A percentile compares a stretch with the other conserved stretches of the same genome.
phyloP scores from a whole-genome alignment of 768 basidiomycete species.

The Glaciozyma antarctica region DNA sequence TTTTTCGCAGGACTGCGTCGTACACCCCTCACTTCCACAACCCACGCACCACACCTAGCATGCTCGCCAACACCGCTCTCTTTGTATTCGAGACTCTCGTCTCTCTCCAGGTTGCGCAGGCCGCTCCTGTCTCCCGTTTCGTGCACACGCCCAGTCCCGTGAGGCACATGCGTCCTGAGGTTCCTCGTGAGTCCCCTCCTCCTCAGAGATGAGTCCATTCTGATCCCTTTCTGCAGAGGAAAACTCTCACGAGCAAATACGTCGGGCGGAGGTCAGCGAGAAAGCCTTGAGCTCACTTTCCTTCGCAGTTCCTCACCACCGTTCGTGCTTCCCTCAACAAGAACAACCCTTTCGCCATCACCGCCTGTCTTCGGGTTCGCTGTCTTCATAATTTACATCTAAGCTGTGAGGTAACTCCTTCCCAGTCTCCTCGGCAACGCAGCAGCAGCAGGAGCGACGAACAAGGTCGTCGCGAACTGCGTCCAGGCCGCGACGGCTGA shows the following conservation, averaged over 20 bases:
- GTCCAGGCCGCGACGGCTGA: constrained; percentile 47
- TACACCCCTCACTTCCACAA: too few species aligned
- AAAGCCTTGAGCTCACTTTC: too few species aligned
- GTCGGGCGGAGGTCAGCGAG: too few species aligned
- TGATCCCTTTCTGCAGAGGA: constrained; percentile 37
- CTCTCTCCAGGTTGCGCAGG: too few species aligned
- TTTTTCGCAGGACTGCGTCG: too few species aligned
- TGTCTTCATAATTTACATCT: constrained; percentile 51
- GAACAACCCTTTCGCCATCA: constrained; percentile 54
- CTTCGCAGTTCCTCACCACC: constrained; percentile 44
- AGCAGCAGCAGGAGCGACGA: constrained; percentile 45
- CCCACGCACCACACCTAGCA: background rate
- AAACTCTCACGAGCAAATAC: constrained; percentile 52
- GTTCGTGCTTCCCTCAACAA: constrained; percentile 47
- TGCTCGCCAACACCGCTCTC: background rate
- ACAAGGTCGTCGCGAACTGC: constrained; percentile 50
- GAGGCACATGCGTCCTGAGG: background rate
- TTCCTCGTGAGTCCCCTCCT: background rate
- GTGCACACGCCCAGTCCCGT: too few species aligned
- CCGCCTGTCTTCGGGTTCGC: constrained; percentile 50
- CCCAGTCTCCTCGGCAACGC: constrained; percentile 38
- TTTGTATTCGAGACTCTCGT: background rate
- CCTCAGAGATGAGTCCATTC: background rate
- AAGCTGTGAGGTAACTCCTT: background rate
- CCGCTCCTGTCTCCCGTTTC: background rate